Evolutionary conservation across 2,329 filamentous ascomycete genomes (phyloP).

Genomic region (Phymatotrichopsis omnivora): DNA sequence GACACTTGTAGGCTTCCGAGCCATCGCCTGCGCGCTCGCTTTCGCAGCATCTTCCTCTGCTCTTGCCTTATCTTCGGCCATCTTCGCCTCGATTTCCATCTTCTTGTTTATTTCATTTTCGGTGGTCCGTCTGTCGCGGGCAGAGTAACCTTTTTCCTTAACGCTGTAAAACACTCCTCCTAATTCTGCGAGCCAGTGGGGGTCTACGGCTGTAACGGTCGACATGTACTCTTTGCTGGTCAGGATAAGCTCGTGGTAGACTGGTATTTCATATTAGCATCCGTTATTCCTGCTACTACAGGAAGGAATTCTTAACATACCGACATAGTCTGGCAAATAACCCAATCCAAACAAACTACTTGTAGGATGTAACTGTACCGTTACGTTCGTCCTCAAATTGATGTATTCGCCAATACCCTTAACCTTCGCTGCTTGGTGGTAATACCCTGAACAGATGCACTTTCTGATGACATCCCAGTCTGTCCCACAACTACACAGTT

Average conservation of each 20-base stretch:
- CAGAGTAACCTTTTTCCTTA: conserved; percentile 94
- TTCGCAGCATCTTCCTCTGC: conserved; percentile 49
- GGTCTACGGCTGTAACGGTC: conserved; percentile 89
- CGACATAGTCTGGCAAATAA: conserved; percentile 87
- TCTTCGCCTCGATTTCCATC: conserved; percentile 87
- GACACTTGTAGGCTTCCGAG: conserved; percentile 37
- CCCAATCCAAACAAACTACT: conserved; percentile 85
- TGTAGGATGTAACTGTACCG: conserved; percentile 88
- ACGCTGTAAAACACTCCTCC: conserved; percentile 96
- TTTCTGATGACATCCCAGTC: conserved; percentile 95
- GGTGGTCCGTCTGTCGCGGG: conserved; percentile 71
- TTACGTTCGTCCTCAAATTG: conserved; percentile 88
- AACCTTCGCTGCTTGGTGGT: conserved; percentile 91
- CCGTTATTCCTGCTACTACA: not conserved
- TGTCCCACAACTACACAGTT: conserved; percentile 75
- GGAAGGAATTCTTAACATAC: conserved; percentile 16
- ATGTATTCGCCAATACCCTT: conserved; percentile 97
- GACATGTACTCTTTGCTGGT: conserved; percentile 98
- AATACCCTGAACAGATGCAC: conserved; percentile 96
- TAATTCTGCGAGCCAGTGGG: conserved; percentile 91
- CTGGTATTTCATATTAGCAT: conserved; percentile 32
- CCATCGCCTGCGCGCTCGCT: conserved; percentile 29
- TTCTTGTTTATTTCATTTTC: conserved; percentile 87
- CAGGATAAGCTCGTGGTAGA: conserved; percentile 95
- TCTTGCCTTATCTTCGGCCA: conserved; percentile 70